A percentile compares a stretch with the other conserved stretches of the same genome.
Conservation (phyloP, 140 eudicot species). For the Ambrosia hybrid region DNA sequence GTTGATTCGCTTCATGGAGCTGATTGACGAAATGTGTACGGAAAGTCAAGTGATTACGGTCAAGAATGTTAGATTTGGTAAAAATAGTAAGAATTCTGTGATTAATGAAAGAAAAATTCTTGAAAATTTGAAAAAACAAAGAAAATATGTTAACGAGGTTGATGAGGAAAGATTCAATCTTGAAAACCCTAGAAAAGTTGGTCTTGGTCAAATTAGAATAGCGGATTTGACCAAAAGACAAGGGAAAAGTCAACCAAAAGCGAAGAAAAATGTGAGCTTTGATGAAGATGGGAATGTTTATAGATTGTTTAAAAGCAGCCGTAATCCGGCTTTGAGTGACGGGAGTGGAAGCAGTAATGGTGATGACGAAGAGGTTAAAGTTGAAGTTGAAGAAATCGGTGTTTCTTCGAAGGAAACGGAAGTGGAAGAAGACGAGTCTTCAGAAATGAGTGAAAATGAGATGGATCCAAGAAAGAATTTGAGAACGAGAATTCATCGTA, state of each 20-base stretch:
- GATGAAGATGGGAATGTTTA: conserved; percentile 68
- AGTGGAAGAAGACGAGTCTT: conserved; percentile 51
- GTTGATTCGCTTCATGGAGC: conserved; percentile 56
- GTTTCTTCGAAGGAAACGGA: conserved; percentile 42
- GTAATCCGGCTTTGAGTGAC: conserved; percentile 37
- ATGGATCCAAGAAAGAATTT: conserved; percentile 42
- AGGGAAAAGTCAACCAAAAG: conserved; percentile 46
- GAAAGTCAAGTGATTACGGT: conserved; percentile 39
- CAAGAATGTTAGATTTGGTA: conserved; percentile 45
- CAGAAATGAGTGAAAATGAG: conserved; percentile 51
- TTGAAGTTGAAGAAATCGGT: conserved; percentile 51
- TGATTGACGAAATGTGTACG: conserved; percentile 48
- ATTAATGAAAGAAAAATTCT: conserved; percentile 33
- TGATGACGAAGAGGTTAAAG: conserved; percentile 37
- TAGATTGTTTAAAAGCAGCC: conserved; percentile 34
- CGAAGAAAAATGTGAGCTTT: conserved; percentile 69
- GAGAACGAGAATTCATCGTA: conserved; percentile 19
- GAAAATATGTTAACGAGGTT: no score
- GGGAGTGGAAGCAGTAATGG: conserved; percentile 35
- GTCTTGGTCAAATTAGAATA: conserved; percentile 21
- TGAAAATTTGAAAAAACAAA: conserved; percentile 39
- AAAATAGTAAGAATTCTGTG: conserved; percentile 37
- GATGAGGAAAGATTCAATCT: no score
- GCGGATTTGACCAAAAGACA: conserved; percentile 46
- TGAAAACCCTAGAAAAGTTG: conserved; percentile 36